phyloP scores from a whole-genome alignment of 2,329 filamentous ascomycete genomes.

The Botrytis galanthina region DNA sequence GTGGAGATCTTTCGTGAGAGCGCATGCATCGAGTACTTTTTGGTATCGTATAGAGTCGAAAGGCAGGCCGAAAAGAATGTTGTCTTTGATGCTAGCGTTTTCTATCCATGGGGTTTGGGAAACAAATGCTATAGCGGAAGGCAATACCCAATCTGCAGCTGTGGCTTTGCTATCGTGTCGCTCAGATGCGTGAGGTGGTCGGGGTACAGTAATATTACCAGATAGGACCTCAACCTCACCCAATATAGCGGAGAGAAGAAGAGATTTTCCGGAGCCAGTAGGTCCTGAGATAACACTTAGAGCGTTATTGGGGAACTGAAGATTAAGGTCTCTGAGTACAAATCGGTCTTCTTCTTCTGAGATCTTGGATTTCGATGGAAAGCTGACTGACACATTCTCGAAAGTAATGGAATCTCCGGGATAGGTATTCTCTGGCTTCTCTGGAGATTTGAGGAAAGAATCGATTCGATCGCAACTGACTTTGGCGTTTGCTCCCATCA shows the following conservation, averaged over 20 bases:
- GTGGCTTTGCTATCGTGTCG: constrained; percentile 61
- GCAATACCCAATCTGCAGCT: constrained; percentile 61
- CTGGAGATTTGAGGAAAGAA: constrained; percentile 63
- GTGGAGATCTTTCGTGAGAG: constrained; percentile 69
- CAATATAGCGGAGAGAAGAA: constrained; percentile 69
- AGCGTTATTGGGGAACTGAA: constrained; percentile 64
- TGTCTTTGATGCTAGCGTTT: constrained; percentile 72
- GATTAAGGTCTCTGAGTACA: constrained; percentile 59
- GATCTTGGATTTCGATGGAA: constrained; percentile 63
- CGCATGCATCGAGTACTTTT: constrained; percentile 67
- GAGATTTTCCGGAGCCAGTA: constrained; percentile 74
- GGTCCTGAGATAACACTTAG: constrained; percentile 73
- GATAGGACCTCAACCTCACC: constrained; percentile 68
- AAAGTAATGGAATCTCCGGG: constrained; percentile 61
- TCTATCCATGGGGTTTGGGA: constrained; percentile 82
- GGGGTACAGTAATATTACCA: constrained; percentile 57
- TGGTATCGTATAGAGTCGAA: constrained; percentile 63
- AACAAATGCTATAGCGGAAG: constrained; percentile 67
- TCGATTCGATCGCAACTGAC: constrained; percentile 71
- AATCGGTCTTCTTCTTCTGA: constrained; percentile 58
- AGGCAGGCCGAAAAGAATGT: constrained; percentile 73
- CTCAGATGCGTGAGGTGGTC: constrained; percentile 48
- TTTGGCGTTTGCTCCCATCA: constrained; percentile 66
- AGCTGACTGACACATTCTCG: constrained; percentile 64
- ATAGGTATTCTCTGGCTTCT: constrained; percentile 55